A percentile compares a stretch with the other conserved stretches of the same genome.
phyloP scores from a whole-genome alignment of 805 yeast species.

The Spathaspora sp. region DNA sequence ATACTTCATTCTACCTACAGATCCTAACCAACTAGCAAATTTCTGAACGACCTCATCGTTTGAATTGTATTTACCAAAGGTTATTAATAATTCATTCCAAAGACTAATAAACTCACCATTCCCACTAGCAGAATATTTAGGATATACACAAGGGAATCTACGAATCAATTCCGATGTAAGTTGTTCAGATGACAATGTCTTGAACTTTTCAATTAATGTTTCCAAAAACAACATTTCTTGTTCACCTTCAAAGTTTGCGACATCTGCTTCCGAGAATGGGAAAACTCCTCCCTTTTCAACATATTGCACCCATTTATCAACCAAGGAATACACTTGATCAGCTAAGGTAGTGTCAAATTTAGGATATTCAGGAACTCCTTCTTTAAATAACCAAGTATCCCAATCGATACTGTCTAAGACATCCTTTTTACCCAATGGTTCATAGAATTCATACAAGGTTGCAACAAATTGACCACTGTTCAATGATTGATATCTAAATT shows the following conservation, averaged over 20 bases:
- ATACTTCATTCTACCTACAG: conserved; percentile 35
- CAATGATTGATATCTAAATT: conserved; percentile 24
- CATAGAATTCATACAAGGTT: conserved; percentile 22
- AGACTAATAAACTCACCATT: conserved; percentile 23
- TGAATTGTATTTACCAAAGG: conserved; percentile 14
- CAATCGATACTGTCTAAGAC: conserved; percentile 23
- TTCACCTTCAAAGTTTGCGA: conserved; percentile 17
- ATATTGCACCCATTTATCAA: conserved; percentile 18
- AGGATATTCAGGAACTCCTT: conserved; percentile 27
- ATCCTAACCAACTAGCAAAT: conserved; percentile 29
- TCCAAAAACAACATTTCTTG: conserved; percentile 25
- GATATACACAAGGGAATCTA: conserved; percentile 15
- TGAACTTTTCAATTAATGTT: conserved; percentile 16
- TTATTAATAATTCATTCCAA: conserved; percentile 22
- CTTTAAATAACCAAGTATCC: conserved; percentile 24
- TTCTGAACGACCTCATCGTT: conserved; percentile 13
- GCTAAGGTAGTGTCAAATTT: conserved; percentile 26
- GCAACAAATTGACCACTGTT: conserved; percentile 24
- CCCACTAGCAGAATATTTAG: conserved; percentile 14
- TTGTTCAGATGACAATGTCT: background rate
- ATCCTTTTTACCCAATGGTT: conserved; percentile 14
- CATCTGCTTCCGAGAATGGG: conserved; percentile 12
- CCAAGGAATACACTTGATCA: conserved; percentile 20
- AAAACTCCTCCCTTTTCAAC: conserved; percentile 1
- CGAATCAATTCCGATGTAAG: conserved; percentile 10